Evolutionary conservation across 2,329 filamentous ascomycete genomes (phyloP).

Genomic region (Colletotrichum camelliae): DNA sequence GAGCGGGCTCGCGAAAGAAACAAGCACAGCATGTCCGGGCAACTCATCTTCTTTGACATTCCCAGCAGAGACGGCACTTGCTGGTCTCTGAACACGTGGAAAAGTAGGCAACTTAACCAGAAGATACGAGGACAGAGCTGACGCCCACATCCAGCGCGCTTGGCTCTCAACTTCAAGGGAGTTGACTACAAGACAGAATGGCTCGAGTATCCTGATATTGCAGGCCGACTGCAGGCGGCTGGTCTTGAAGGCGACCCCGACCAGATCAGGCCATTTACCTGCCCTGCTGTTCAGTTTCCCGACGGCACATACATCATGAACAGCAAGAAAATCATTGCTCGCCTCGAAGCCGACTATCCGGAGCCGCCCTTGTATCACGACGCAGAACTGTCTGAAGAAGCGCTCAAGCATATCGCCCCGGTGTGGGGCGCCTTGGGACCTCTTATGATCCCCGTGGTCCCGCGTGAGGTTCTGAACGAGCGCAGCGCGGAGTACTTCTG

Average conservation of each 20-base stretch:
- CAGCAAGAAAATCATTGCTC: conserved; percentile 62
- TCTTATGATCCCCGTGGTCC: conserved; percentile 54
- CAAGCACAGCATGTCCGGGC: conserved; percentile 24
- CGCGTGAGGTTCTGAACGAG: conserved; percentile 54
- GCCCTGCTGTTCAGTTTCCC: conserved; percentile 60
- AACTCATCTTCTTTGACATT: conserved; percentile 65
- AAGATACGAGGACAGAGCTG: neutral
- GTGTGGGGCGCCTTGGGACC: conserved; percentile 39
- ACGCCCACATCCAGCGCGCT: conserved; percentile 53
- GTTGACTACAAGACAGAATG: conserved; percentile 73
- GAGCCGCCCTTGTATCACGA: conserved; percentile 63
- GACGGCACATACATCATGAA: conserved; percentile 69
- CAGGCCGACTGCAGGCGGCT: conserved; percentile 51
- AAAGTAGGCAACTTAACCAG: conserved; percentile 51
- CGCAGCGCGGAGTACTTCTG: conserved; percentile 60
- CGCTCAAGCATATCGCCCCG: conserved; percentile 44
- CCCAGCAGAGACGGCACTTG: conserved; percentile 47
- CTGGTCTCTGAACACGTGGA: conserved; percentile 77
- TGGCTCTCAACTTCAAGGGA: conserved; percentile 71
- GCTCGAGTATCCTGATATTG: conserved; percentile 72
- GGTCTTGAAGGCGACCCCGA: conserved; percentile 51
- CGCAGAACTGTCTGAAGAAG: conserved; percentile 49
- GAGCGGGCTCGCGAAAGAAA: neutral
- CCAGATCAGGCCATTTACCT: conserved; percentile 49
- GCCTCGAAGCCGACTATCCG: conserved; percentile 65